These are phyloP conservation scores for Pythium diclinum DNA, from an alignment of 352 stramenopile genomes.

Conservation along the genomic window DNA sequence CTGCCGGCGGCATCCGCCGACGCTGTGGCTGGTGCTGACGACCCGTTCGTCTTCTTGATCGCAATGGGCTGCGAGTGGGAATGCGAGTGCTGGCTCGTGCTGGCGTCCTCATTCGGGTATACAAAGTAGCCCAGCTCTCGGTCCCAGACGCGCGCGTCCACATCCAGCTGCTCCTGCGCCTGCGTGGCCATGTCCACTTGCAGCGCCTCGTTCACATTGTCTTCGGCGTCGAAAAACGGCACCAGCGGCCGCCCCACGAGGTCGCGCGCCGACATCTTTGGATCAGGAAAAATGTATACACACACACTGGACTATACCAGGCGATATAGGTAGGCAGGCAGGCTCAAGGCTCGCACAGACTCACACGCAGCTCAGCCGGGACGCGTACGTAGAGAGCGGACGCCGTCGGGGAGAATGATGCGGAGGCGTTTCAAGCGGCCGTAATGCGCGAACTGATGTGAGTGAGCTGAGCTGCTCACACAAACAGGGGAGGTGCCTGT, in stretches of 20 bases:
- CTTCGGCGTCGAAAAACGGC: constrained; percentile 69
- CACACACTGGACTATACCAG: neutral
- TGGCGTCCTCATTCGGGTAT: constrained; percentile 48
- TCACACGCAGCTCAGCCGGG: neutral
- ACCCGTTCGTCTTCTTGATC: constrained; percentile 18
- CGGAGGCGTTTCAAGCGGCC: constrained; percentile 1
- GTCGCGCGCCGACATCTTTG: constrained; percentile 20
- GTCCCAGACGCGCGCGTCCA: constrained; percentile 84
- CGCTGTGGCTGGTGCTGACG: neutral
- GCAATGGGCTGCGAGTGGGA: constrained; percentile 27
- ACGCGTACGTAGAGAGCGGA: neutral
- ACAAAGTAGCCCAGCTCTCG: constrained; percentile 81
- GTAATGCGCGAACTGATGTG: neutral
- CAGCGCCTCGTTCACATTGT: constrained; percentile 73
- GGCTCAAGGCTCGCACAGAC: neutral
- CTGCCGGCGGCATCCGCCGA: constrained; percentile 23
- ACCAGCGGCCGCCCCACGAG: constrained; percentile 69
- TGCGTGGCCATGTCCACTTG: constrained; percentile 33
- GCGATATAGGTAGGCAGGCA: neutral
- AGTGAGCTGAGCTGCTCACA: neutral
- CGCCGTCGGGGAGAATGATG: neutral
- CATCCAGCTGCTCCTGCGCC: constrained; percentile 56
- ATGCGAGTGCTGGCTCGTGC: neutral
- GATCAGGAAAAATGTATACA: neutral
- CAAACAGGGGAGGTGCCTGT: neutral